phyloP scores from a whole-genome alignment of 148 eudicot genomes.

The Rhododendron williamsianum region DNA sequence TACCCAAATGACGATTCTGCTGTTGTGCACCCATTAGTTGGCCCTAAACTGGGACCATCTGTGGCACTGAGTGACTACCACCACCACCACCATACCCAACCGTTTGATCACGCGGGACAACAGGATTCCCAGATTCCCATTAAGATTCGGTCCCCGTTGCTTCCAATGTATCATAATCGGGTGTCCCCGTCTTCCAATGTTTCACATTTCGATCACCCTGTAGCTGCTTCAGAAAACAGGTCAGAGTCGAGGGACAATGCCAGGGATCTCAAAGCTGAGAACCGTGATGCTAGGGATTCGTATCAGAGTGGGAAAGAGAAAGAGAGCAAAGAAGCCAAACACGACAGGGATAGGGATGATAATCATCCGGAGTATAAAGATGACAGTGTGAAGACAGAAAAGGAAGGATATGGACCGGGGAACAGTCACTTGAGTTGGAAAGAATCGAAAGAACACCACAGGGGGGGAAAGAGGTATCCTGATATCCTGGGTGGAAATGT shows the following conservation, averaged over 20 bases:
- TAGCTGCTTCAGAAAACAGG: slow-evolving; percentile 47
- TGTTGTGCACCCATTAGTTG: slow-evolving; percentile 13
- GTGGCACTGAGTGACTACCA: slow-evolving; percentile 1
- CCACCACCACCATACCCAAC: slow-evolving; percentile 5
- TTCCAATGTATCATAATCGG: slow-evolving; percentile 41
- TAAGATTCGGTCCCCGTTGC: slow-evolving; percentile 56
- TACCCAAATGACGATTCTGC: slow-evolving; percentile 32
- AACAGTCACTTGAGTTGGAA: slow-evolving; percentile 56
- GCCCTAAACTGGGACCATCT: slow-evolving; percentile 22
- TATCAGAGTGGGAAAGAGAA: slow-evolving; percentile 49
- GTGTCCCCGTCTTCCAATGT: slow-evolving; percentile 39
- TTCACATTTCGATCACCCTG: slow-evolving; percentile 41
- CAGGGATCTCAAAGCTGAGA: slow-evolving; percentile 43
- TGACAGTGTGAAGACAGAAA: slow-evolving; percentile 45
- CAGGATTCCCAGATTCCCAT: slow-evolving; percentile 49
- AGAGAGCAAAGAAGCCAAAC: slow-evolving; percentile 50
- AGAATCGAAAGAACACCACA: slow-evolving; percentile 57
- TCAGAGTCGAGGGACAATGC: slow-evolving; percentile 43
- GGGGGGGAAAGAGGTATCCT: slow-evolving; percentile 52
- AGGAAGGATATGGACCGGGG: slow-evolving; percentile 40
- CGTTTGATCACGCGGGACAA: slow-evolving; percentile 29
- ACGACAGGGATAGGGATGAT: slow-evolving; percentile 36
- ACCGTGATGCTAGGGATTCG: slow-evolving; percentile 37
- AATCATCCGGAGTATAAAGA: slow-evolving; percentile 40
- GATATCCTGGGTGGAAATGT: slow-evolving; percentile 45